Conservation (phyloP, 2,329 filamentous ascomycete genomes). For the Xylariaceae sp. region DNA sequence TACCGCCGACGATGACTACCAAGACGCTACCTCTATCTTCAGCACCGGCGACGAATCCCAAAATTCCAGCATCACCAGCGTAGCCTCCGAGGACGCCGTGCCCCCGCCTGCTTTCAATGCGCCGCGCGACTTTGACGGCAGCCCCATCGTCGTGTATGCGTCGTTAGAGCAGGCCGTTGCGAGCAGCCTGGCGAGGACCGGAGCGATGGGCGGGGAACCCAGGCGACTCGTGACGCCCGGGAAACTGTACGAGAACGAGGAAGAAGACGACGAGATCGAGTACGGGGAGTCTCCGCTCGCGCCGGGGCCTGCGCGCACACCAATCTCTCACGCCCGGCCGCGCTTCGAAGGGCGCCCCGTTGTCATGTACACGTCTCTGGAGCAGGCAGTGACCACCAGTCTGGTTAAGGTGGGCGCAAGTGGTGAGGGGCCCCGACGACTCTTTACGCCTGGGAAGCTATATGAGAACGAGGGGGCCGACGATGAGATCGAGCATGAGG, state of each 20-base stretch:
- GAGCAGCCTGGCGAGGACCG: conserved; percentile 12
- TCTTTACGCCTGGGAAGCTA: no score
- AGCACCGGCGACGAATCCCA: conserved; percentile 10
- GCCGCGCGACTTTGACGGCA: conserved; percentile 19
- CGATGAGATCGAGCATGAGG: no score
- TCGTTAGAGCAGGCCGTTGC: conserved; percentile 28
- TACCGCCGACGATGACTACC: conserved; percentile 6
- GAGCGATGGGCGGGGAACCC: conserved; percentile 11
- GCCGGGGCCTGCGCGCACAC: no score
- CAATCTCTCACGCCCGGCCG: no score
- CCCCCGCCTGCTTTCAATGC: background rate
- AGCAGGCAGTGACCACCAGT: no score
- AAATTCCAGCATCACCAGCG: conserved; percentile 24
- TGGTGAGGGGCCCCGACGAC: no score
- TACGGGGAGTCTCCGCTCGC: no score
- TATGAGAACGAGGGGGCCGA: no score
- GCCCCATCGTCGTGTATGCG: conserved; percentile 25
- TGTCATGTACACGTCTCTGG: no score
- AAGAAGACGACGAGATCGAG: conserved; percentile 31
- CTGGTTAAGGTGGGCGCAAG: no score
- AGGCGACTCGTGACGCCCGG: conserved; percentile 24
- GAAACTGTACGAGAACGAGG: conserved; percentile 31
- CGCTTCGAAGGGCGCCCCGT: no score
- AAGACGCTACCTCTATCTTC: conserved; percentile 11
- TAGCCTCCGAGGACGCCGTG: conserved; percentile 8